Evolutionary conservation across 768 basidiomycete species (phyloP), one percentile per base, ranked within the genome.

Genomic region (Amanita thiersii): DNA sequence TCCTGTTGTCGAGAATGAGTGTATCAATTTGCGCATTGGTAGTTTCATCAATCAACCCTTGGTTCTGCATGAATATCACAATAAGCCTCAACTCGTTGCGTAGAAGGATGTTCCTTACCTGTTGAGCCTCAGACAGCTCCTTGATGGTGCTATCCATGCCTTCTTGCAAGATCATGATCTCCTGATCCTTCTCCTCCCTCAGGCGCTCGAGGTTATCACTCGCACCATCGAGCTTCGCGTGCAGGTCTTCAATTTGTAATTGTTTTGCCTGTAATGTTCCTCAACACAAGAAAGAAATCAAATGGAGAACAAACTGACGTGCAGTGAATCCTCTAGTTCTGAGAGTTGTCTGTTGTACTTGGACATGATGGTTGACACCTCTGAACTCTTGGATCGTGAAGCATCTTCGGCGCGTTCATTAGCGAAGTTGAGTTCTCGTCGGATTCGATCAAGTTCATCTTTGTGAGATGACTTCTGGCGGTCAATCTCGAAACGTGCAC

Each of bases 321-420:
- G 72, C 19, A 99, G 68, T 1, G 93, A 90, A 52, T 93, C 89
- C 65, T 99, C 96, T n/a, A 99, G 75, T 57, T 99, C 96, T 21
- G 81, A 80, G 31, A 99, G 65, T 60, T 99, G 96, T 43, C 96
- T 75, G 63, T 98, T 98, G 66, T 97, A 98, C 62, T 92, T 96
- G 52, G 75, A 60, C 62, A 98, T 73, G 47, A 99, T 77, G 45
- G 67, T 65, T 2, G 93, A 90, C 14, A 96, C 88, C 57, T 98
- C 94, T 1, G 87, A 84, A 61, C 81, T 91, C 73, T 94, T 97
- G 44, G 85, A 81, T 17, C 93, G 77, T 8, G 86, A 73, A 0
- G 87, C 79, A 55, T 99, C 96, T 50, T 97, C 93, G 1, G 92
- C 92, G n/a, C 94, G 84, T 63, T 99, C 96, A 53, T 96, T 94